Evolutionary conservation across 2,329 filamentous ascomycete species (phyloP), one percentile per base, ranked within the genome.

Genomic region (Aureobasidium vineae): DNA sequence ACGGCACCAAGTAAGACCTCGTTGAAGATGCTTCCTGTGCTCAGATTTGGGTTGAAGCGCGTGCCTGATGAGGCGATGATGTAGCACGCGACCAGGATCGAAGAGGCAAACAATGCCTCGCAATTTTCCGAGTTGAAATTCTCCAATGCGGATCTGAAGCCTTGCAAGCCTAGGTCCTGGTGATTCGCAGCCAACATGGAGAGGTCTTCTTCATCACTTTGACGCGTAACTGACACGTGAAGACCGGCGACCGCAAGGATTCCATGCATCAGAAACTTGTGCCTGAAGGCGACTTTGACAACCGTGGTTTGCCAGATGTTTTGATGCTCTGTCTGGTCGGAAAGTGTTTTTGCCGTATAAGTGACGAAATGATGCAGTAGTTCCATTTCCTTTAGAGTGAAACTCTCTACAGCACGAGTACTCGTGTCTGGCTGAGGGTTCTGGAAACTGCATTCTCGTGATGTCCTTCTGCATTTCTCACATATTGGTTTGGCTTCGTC

Each of bases 221-320:
- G 67, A 26, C 60, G 64, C 28, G 68, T 56, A 11, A 45, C 61
- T 5, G 72, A 71, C 26, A 73, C 56, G 52, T 74, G 72, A 60
- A 71, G 68, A 8, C 71, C 72, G 23, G 73, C 68, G 5, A 73
- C 63, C 16, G 71, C 71, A 13, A 74, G 69, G 31, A 74, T 70
- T 40, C 71, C 71, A 26, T 73, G 72, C 69, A 72, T 73, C 1
- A 74, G 65, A 19, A 74, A 65, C 8, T 65, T 63, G 36, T 70
- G 57, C 2, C 52, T 65, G 26, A 70, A 64, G 3, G 69, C 72
- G 36, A 69, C 63, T 13, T 67, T 38, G 2, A 72, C 70, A 0
- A 73, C 66, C 2, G 60, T 41, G 5, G 31, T 68, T 36, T 72
- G 73, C 73, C 72, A 74, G 5, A 72, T 59, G 31, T 45, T 53